Percentiles rank a stretch among this genome's conserved stretches.
Conservation (phyloP, 441 rosid species). For the Mallotus repandus region DNA sequence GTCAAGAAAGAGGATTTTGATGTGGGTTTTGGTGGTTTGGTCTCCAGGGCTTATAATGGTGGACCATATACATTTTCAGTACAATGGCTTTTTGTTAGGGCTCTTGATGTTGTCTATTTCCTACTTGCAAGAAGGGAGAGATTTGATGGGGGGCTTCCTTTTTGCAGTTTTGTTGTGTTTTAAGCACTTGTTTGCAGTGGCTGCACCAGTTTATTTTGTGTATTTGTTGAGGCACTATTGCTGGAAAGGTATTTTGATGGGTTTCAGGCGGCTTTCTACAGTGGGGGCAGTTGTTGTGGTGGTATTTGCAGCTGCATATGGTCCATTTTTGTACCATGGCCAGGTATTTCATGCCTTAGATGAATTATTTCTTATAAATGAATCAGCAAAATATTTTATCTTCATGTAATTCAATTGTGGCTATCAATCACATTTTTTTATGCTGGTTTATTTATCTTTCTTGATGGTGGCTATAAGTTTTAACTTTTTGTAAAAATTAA, state of each 20-base stretch:
- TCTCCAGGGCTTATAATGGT: constrained; percentile 81
- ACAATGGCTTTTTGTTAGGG: constrained; percentile 85
- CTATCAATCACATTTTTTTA: background rate
- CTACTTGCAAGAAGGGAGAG: constrained; percentile 70
- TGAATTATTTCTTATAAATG: background rate
- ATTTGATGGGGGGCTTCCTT: constrained; percentile 75
- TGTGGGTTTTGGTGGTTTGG: constrained; percentile 71
- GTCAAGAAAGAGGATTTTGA: constrained; percentile 37
- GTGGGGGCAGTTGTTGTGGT: constrained; percentile 64
- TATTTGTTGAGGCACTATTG: constrained; percentile 86
- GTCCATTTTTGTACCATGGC: constrained; percentile 69
- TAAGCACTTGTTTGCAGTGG: constrained; percentile 91
- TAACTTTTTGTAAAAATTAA: background rate
- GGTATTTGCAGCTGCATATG: constrained; percentile 67
- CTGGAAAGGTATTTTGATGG: constrained; percentile 53
- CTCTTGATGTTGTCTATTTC: constrained; percentile 79
- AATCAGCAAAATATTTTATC: background rate
- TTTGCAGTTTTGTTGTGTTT: constrained; percentile 79
- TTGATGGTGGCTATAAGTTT: background rate
- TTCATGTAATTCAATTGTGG: background rate
- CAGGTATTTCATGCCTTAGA: constrained; percentile 47
- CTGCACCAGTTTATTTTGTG: constrained; percentile 89
- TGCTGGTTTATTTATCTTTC: background rate
- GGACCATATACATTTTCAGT: constrained; percentile 95
- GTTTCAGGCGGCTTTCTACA: constrained; percentile 46